Base-by-base conservation (phyloP, 2,329 filamentous ascomycete species). In the Corynespora cassiicola region DNA sequence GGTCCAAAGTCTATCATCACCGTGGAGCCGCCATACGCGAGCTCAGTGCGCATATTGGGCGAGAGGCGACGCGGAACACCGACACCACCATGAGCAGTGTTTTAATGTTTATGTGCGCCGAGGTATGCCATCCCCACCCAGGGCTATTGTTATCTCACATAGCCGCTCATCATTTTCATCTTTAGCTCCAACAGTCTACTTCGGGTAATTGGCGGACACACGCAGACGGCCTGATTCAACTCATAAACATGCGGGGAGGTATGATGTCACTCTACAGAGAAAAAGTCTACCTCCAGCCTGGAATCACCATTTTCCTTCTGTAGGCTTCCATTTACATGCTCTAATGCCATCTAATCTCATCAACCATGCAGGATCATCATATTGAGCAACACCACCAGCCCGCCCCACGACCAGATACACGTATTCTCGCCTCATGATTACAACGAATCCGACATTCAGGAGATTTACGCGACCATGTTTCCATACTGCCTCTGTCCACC, bases 231-330 rank as follows among this genome's bases (percentile, higher is more conserved):
- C 42, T 66, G 23, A 42, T 54, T 23, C 52, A 36, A 3, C 39
- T 66, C 11, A 44, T 66, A 18, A 49, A 57, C n/a, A 32, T 65
- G 16, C 57, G 60, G 9, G 62, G 62, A 11, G 62, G 62, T 1
- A 29, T 60, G 10, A 51, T 42, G 38, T 31, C 34, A 4, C 20
- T 63, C 11, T 43, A 50, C 34, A 43, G 43, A 7, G 26, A 42
- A 5, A 35, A 45, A 5, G 44, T 46, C 6, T 43, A 63, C n/a
- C 31, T 64, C 6, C 34, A 45, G 9, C 43, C 54, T 6, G 28
- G 51, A 3, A 20, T 66, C 5, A 47, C 59, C 3, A 36, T 64
- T 1, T 61, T 60, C 24, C 19, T 60, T 5, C 31, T 65, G 62
- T 61, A 47, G 42, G 58, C 37, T 8, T 8, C 6, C 5, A 19